phyloP scores from a whole-genome alignment of 108 stramenopile genomes.

The Cyclotella atomus region DNA sequence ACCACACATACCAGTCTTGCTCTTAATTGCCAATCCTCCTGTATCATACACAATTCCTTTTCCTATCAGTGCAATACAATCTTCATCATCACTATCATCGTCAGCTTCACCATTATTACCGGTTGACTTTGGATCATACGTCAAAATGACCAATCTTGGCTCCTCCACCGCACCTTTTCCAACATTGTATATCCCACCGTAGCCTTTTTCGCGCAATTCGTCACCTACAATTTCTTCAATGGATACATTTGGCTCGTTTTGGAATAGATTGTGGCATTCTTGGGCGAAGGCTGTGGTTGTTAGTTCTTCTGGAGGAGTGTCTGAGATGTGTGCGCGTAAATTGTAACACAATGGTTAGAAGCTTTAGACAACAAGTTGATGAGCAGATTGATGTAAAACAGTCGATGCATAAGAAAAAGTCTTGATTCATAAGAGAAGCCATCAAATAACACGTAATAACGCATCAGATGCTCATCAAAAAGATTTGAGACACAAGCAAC shows the following conservation, averaged over 20 bases:
- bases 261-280: conserved; percentile 31
- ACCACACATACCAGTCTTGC: conserved; percentile 85
- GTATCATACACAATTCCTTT: conserved; percentile 94
- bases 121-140: conserved; percentile 50
- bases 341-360: not conserved
- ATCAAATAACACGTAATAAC: not conserved
- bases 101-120: not conserved
- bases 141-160: conserved; percentile 78
- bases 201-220: conserved; percentile 73
- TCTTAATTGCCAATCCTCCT: conserved; percentile 71
- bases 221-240: conserved; percentile 77
- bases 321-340: conserved; percentile 8
- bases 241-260: conserved; percentile 32
- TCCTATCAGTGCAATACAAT: conserved; percentile 76
- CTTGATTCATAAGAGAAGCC: too few relatives aligned
- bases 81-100: not conserved
- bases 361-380: not conserved
- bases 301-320: conserved; percentile 59
- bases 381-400: not conserved
- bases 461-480: not conserved
- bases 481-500: not conserved
- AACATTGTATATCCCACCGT: conserved; percentile 86
- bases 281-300: conserved; percentile 54
- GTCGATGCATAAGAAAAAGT: too few relatives aligned
- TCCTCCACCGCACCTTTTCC: conserved; percentile 81